Base-by-base conservation (phyloP, 164 flowering plant genomes). In the Liquidambar formosana region DNA sequence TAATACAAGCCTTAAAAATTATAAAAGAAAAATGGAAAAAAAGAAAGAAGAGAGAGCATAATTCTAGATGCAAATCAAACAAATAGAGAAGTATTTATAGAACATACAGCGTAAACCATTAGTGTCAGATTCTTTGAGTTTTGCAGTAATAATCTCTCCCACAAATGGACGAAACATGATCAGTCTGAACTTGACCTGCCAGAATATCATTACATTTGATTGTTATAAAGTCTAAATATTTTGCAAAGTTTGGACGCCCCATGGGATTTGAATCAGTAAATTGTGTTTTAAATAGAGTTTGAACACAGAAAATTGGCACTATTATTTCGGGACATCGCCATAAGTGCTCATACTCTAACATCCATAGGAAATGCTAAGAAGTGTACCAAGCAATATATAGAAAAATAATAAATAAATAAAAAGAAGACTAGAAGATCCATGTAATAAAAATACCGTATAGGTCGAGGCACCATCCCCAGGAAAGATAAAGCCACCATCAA, bases 91-190 rank as follows among this genome's bases (percentile, higher is more conserved):
- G 4, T 21, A 0, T n/a, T 46, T 48, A 22, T 43, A 48, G 1
- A 14, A 81, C 94, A 57, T 86, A 91, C 97, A 83, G 5, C 73
- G 86, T 73, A 94, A 79, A 52, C 97, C 98, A 47, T 73, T 73
- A 26, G 65, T 68, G 64, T 78, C 79, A 47, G 84, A 84, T 57
- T 84, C 82, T 74, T 82, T 83, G 19, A 94, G 81, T 75, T 86
- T 88, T 12, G 87, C 98, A 65, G 74, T 14, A 33, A 94, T 81
- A 53, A 90, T 66, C 77, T 94, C 97, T 67, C 98, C 98, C 26
- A 80, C 85, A 83, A 83, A 90, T 23, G 97, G 97, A 26, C 93
- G 94, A 75, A 94, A 92, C 84, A 94, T 78, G 59, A 94, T 56
- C 78, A 91, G 61, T 61, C 90, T 88, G 77, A 86, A 88, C 25